Percentiles rank a stretch among this genome's conserved stretches.
phyloP scores from a whole-genome alignment of 164 flowering plant genomes.

The Vitis labrusca region DNA sequence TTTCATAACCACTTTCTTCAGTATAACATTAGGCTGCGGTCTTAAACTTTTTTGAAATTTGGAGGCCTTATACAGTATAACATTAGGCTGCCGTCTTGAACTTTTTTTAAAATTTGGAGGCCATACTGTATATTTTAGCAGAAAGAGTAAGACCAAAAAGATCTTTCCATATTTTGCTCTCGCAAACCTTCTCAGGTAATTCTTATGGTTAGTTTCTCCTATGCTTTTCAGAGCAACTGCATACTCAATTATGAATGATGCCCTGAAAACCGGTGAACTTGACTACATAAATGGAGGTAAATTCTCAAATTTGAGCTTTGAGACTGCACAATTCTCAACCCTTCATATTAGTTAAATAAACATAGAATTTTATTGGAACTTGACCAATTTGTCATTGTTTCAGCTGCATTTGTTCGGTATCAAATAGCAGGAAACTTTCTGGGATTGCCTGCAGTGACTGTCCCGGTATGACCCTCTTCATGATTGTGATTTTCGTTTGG shows the following conservation, averaged over 20 bases:
- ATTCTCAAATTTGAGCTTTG: no score
- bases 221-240: constrained; percentile 73
- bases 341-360: neutral
- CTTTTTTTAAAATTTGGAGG: neutral
- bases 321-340: no score
- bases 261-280: constrained; percentile 76
- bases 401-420: constrained; percentile 91
- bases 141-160: neutral
- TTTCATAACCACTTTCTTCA: neutral
- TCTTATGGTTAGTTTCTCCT: constrained; percentile 10
- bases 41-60: neutral
- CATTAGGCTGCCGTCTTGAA: neutral
- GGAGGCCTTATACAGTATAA: neutral
- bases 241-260: constrained; percentile 62
- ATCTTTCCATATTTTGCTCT: no score
- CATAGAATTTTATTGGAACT: neutral
- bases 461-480: constrained; percentile 54
- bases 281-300: constrained; percentile 96
- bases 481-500: neutral
- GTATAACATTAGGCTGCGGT: no score
- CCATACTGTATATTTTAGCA: neutral
- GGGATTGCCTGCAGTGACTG: constrained; percentile 87
- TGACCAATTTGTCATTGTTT: constrained; percentile 8
- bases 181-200: neutral
- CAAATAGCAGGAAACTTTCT: constrained; percentile 87